These are phyloP conservation scores for Eucalyptus albens DNA, from an alignment of 345 rosid species.

Conservation along the genomic window DNA sequence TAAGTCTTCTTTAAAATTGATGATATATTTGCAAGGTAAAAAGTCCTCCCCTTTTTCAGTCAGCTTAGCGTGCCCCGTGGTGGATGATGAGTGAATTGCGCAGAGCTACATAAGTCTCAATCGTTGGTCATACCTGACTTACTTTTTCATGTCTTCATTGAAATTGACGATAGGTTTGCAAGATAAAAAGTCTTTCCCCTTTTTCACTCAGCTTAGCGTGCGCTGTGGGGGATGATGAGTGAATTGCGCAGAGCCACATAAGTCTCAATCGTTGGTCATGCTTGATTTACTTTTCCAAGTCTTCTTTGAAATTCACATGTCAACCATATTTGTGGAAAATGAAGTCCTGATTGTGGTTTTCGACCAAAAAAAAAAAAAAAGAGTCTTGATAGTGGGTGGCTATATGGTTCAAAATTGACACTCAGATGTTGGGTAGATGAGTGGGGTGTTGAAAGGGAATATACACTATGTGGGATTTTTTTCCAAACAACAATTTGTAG, in stretches of 20 bases:
- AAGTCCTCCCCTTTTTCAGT: background rate
- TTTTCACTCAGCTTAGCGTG: background rate
- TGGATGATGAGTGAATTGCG: background rate
- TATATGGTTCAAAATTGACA: background rate
- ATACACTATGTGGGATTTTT: background rate
- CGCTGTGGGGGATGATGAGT: background rate
- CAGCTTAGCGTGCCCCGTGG: background rate
- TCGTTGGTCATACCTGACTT: background rate
- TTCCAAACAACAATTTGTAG: background rate
- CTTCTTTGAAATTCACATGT: background rate
- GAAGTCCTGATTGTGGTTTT: background rate
- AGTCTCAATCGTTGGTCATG: background rate
- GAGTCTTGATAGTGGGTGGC: background rate
- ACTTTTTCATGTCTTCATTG: too few species aligned
- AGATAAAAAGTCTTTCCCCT: background rate
- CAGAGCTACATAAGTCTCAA: background rate
- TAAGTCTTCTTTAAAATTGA: too few species aligned
- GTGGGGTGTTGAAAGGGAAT: too few species aligned
- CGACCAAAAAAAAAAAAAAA: too few species aligned
- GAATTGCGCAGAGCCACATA: background rate
- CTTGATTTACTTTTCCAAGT: background rate
- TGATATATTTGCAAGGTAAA: too few species aligned
- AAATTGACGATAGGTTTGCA: background rate
- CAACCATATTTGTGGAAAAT: background rate
- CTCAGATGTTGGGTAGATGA: background rate